A percentile compares a stretch with the other conserved stretches of the same genome.
Conservation (phyloP, 208 protist genomes). For the Acanthamoeba lugdunensis region DNA sequence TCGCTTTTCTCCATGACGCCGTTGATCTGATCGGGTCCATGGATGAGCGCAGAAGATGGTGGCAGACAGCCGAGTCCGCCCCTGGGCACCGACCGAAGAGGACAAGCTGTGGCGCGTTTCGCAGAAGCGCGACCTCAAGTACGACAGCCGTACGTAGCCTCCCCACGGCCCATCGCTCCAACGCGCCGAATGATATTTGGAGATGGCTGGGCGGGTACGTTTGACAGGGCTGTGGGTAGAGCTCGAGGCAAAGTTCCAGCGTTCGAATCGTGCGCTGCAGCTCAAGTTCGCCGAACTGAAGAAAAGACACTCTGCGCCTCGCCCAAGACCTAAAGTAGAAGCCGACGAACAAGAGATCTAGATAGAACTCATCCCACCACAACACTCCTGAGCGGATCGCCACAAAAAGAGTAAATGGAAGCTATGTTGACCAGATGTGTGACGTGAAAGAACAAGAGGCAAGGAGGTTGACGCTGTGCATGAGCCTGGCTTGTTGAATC, state of each 20-base stretch:
- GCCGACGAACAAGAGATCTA: no score
- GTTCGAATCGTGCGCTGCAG: not conserved
- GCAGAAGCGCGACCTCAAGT: not conserved
- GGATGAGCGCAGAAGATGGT: not conserved
- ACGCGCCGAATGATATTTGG: no score
- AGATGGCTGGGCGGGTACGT: not conserved
- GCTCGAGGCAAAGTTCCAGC: not conserved
- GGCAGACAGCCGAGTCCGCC: not conserved
- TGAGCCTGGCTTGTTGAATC: no score
- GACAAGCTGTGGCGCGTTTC: not conserved
- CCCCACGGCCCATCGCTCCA: not conserved
- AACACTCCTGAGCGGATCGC: no score
- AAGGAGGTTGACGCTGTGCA: no score
- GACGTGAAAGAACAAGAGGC: no score
- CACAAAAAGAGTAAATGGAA: no score
- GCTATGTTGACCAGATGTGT: no score
- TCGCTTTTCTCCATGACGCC: not conserved
- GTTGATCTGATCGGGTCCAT: not conserved
- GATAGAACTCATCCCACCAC: no score
- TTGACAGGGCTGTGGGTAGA: not conserved
- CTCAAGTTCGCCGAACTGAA: slow-evolving; percentile 4
- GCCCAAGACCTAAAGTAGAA: not conserved
- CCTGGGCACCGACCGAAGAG: not conserved
- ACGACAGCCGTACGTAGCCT: not conserved
- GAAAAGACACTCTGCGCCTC: not conserved